Conservation (phyloP, 2,329 filamentous ascomycete species). For the Rhinocladiella similis region DNA sequence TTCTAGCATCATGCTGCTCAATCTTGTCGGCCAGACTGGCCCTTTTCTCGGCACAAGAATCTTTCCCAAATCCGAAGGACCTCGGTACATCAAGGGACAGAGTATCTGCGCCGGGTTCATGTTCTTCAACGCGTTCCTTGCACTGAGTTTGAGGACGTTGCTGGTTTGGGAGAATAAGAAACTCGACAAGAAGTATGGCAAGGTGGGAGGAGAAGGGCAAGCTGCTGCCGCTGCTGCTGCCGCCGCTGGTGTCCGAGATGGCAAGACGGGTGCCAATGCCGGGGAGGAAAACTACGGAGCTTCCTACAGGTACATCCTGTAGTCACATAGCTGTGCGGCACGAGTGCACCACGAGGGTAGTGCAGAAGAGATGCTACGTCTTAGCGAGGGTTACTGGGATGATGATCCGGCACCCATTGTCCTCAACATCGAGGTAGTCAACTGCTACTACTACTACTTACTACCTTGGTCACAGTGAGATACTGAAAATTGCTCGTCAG, state of each 20-base stretch:
- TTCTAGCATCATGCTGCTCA: constrained; percentile 68
- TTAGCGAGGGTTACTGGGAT: no score
- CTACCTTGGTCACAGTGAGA: no score
- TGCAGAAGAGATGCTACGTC: no score
- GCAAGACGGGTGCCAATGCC: constrained; percentile 7
- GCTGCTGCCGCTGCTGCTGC: constrained; percentile 13
- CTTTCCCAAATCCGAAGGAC: constrained; percentile 60
- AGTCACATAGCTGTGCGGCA: background rate
- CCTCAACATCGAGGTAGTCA: no score
- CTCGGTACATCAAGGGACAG: constrained; percentile 66
- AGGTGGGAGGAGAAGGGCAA: constrained; percentile 35
- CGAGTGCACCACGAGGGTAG: no score
- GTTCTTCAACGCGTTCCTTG: constrained; percentile 35
- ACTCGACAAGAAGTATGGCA: constrained; percentile 22
- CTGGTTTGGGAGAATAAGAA: constrained; percentile 30
- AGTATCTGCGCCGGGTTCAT: constrained; percentile 63
- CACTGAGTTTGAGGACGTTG: constrained; percentile 21
- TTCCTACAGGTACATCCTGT: constrained; percentile 20
- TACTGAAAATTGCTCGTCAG: no score
- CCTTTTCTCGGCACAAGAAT: constrained; percentile 67
- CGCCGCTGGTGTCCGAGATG: no score
- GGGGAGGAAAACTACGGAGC: constrained; percentile 36
- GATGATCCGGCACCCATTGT: no score
- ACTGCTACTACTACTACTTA: no score
- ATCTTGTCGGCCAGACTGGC: constrained; percentile 77